Evolutionary conservation across 257 asterid genomes (phyloP).

Genomic region (Petunia axillaris): DNA sequence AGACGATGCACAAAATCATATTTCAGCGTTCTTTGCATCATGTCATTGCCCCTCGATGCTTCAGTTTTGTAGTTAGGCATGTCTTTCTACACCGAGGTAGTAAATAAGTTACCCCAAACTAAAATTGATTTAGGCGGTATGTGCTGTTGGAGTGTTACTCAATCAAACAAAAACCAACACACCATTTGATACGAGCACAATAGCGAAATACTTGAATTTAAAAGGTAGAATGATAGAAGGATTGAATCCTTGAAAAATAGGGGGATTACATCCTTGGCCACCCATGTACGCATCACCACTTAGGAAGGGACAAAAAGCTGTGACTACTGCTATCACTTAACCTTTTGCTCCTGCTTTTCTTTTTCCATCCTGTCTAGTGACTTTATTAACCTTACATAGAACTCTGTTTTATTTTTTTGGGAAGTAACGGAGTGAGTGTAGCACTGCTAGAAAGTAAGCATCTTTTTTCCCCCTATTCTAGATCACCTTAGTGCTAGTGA

Average conservation of each 20-base stretch:
- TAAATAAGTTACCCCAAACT: conserved; percentile 13
- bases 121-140: conserved; percentile 10
- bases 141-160: conserved; percentile 9
- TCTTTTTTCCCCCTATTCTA: not conserved
- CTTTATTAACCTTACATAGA: not conserved
- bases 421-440: not conserved
- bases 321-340: not conserved
- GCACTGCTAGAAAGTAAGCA: conserved; percentile 9
- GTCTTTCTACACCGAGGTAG: not conserved
- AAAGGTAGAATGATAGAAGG: too few species aligned
- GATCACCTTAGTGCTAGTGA: conserved; percentile 17
- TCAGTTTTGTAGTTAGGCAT: conserved; percentile 13
- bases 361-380: not conserved
- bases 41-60: not conserved
- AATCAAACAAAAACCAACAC: conserved; percentile 14
- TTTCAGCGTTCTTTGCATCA: not conserved
- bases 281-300: not conserved
- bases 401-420: not conserved
- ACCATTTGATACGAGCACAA: not conserved
- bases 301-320: not conserved
- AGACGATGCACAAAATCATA: not conserved
- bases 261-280: too few species aligned
- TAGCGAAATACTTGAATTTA: too few species aligned
- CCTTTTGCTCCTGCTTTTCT: not conserved
- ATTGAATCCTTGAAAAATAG: too few species aligned